Conservation (phyloP, 768 basidiomycete genomes). For the Tricholoma sp. region DNA sequence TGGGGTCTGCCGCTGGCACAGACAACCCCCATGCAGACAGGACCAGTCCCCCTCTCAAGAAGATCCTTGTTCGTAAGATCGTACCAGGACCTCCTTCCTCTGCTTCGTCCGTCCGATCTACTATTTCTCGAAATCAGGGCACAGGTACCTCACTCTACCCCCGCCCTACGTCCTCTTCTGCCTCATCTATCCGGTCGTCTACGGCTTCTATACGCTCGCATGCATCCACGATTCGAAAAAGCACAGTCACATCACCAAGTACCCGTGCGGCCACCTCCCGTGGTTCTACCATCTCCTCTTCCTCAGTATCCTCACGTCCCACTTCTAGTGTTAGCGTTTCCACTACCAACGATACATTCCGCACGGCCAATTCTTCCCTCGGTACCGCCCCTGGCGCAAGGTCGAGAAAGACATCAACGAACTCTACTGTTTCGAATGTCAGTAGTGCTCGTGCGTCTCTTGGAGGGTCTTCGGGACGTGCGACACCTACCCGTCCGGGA, state of each 20-base stretch:
- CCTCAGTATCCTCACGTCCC: neutral
- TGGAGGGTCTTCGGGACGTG: slow-evolving; percentile 4
- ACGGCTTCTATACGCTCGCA: slow-evolving; percentile 19
- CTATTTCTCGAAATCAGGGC: slow-evolving; percentile 1
- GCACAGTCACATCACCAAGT: slow-evolving; percentile 10
- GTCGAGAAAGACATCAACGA: slow-evolving; percentile 26
- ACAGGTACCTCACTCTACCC: neutral
- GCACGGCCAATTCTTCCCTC: slow-evolving; percentile 32
- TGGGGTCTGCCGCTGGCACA: neutral
- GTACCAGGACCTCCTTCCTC: slow-evolving; percentile 2
- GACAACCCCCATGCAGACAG: neutral
- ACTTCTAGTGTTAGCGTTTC: slow-evolving; percentile 13
- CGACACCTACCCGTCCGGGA: slow-evolving; percentile 6
- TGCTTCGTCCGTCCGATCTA: neutral
- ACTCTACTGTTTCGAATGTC: slow-evolving; percentile 22
- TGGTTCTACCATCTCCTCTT: slow-evolving; percentile 5
- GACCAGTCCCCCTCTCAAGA: slow-evolving; percentile 15
- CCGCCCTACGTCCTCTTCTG: slow-evolving; percentile 27
- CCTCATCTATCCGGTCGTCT: slow-evolving; percentile 28
- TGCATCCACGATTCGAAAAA: slow-evolving; percentile 26
- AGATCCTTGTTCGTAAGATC: slow-evolving; percentile 19
- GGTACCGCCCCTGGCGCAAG: slow-evolving; percentile 9
- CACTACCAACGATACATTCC: slow-evolving; percentile 29
- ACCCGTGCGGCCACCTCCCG: slow-evolving; percentile 17
- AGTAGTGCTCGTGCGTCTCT: slow-evolving; percentile 6